phyloP scores from a whole-genome alignment of 306 rosid species.

The Castanea crenata region DNA sequence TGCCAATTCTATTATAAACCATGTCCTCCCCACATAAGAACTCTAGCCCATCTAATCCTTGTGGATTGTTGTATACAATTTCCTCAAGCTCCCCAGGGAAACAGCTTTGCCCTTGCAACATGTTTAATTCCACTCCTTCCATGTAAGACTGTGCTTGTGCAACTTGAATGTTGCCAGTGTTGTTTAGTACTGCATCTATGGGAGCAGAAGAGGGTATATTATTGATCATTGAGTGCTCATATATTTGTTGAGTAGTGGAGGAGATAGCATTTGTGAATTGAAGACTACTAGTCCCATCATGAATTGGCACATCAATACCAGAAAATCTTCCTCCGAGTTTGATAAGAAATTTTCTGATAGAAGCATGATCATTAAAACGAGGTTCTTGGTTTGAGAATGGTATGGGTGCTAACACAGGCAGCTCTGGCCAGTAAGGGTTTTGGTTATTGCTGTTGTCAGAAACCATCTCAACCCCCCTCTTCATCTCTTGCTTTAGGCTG shows the following conservation, averaged over 20 bases:
- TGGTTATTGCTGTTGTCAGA: conserved; percentile 25
- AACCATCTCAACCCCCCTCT: conserved; percentile 23
- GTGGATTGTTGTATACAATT: conserved; percentile 33
- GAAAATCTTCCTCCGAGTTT: conserved; percentile 72
- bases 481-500: conserved; percentile 36
- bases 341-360: conserved; percentile 51
- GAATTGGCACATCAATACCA: conserved; percentile 29
- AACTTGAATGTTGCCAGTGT: conserved; percentile 24
- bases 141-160: conserved; percentile 16
- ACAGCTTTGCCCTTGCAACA: conserved; percentile 47
- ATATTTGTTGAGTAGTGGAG: conserved; percentile 21
- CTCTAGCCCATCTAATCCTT: conserved; percentile 50
- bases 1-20: conserved; percentile 17
- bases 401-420: conserved; percentile 38
- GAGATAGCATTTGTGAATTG: conserved; percentile 19
- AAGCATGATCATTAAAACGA: conserved; percentile 48
- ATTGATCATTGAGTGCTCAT: conserved; percentile 8
- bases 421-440: conserved; percentile 60
- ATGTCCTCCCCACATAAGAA: conserved; percentile 48
- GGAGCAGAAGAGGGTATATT: conserved; percentile 27
- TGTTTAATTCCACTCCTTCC: conserved; percentile 10
- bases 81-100: conserved; percentile 31
- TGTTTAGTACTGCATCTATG: conserved; percentile 9
- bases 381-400: conserved; percentile 36
- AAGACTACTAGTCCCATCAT: conserved; percentile 19